phyloP scores from a whole-genome alignment of 2,329 filamentous ascomycete genomes.

The Fusarium scirpi region DNA sequence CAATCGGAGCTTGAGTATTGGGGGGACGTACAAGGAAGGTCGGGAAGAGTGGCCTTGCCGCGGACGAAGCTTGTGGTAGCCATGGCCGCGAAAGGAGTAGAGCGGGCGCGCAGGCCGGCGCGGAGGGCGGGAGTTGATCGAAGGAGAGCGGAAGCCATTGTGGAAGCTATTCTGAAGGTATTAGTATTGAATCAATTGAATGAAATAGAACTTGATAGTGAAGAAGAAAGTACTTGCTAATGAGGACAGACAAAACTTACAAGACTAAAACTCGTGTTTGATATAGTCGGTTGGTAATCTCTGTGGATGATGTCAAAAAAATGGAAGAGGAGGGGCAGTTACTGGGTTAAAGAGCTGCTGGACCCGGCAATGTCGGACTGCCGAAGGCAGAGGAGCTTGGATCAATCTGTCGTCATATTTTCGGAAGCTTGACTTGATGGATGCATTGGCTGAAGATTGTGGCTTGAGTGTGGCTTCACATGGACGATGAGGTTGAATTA shows the following conservation, averaged over 20 bases:
- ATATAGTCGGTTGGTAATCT: not conserved
- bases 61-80: conserved; percentile 82
- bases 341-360: conserved; percentile 23
- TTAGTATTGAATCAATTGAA: not conserved
- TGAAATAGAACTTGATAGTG: not conserved
- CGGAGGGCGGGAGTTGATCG: conserved; percentile 76
- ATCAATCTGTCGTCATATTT: conserved; percentile 49
- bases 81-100: conserved; percentile 71
- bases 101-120: conserved; percentile 76
- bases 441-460: conserved; percentile 9
- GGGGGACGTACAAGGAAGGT: conserved; percentile 69
- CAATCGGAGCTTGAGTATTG: not conserved
- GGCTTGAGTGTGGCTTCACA: conserved; percentile 12
- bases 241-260: conserved; percentile 7
- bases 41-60: conserved; percentile 92
- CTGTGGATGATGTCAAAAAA: conserved; percentile 49
- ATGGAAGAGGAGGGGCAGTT: conserved; percentile 25
- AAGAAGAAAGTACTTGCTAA: not conserved
- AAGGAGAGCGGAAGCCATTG: conserved; percentile 82
- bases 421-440: conserved; percentile 36
- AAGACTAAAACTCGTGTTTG: not conserved
- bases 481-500: not conserved
- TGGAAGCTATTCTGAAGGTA: conserved; percentile 43
- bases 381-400: conserved; percentile 40
- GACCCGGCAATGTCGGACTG: conserved; percentile 44